Evolutionary conservation across 225 moss, liverwort and hornwort genomes (phyloP), one percentile per base, ranked within the genome.

Genomic region (Sphagnum tenellum): DNA sequence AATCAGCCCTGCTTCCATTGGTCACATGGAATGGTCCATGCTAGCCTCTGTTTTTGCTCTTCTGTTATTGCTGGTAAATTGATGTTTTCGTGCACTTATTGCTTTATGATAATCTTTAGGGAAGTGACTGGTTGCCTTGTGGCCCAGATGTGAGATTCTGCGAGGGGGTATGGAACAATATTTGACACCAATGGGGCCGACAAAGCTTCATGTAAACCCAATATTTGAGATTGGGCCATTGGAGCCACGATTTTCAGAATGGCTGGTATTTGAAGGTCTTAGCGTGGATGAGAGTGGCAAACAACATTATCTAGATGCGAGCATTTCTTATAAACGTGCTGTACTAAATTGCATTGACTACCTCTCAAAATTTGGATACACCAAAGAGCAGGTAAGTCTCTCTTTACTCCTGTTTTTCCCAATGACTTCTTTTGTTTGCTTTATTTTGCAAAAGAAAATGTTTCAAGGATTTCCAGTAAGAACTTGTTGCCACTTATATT

Each of bases 151-250:
- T 67, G 80, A 82, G 56, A 92, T 92, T 49, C 68, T 92, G 13
- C 82, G 91, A 66, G 87, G 81, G 59, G 91, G 91, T 44, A 82
- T 87, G 77, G 89, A 89, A 48, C 89, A 92, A 70, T 92, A 92
- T 79, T 74, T 92, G 74, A 92, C 91, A 45, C 91, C 91, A 48
- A 92, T 92, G 91, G 91, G 91, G 47, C 91, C 91, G 52, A 92
- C 87, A 12, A 92, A 89, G 77, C 77, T 92, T 44, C 89, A 92
- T 52, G 91, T 92, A 67, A 89, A 92, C 67, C 91, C 91, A 4
- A 87, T 92, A 57, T 92, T 92, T 63, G 91, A 92, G 67, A 92
- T 92, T 71, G 87, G 91, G 4, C 91, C 91, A 5, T 57, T 92
- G 66, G 91, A 92, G 77, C 91, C 91, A 2, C 75, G 89, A 9